A percentile compares a stretch with the other conserved stretches of the same genome.
phyloP scores from a whole-genome alignment of 768 basidiomycete species.

The Fomitopsis serialis region DNA sequence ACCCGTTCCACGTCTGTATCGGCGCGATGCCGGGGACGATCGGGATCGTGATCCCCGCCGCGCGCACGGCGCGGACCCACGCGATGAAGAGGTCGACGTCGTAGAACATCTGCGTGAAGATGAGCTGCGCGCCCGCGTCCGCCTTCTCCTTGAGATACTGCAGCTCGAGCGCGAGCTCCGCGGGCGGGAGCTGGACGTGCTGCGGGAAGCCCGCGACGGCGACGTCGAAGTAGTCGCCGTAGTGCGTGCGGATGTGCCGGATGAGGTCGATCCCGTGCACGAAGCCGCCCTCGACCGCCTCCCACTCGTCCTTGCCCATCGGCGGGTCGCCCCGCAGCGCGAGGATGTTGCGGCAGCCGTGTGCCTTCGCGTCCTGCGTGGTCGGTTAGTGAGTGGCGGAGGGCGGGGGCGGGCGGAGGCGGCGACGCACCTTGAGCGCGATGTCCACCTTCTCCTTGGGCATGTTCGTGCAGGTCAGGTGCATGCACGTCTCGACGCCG shows the following conservation, averaged over 20 bases:
- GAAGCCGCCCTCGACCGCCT: constrained; percentile 88
- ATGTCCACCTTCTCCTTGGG: constrained; percentile 92
- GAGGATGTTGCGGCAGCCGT: constrained; percentile 89
- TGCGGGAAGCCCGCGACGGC: constrained; percentile 94
- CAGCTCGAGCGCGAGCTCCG: constrained; percentile 75
- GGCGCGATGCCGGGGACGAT: constrained; percentile 94
- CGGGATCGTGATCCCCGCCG: constrained; percentile 81
- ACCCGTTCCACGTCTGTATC: constrained; percentile 96
- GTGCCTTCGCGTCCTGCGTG: constrained; percentile 76
- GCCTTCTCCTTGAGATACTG: constrained; percentile 85
- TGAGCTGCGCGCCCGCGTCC: constrained; percentile 86
- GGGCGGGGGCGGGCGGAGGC: constrained; percentile 1
- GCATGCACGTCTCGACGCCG: constrained; percentile 97
- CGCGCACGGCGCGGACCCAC: constrained; percentile 84
- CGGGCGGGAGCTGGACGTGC: constrained; percentile 63
- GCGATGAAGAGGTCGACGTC: constrained; percentile 86
- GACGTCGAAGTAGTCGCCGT: constrained; percentile 94
- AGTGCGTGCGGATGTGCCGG: constrained; percentile 72
- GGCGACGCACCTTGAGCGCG: constrained; percentile 66
- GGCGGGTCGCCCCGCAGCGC: constrained; percentile 94
- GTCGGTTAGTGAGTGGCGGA: not conserved
- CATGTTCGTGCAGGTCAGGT: constrained; percentile 98
- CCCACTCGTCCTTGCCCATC: constrained; percentile 84
- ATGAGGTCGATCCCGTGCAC: constrained; percentile 90
- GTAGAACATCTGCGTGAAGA: constrained; percentile 99